Conservation (phyloP, 768 basidiomycete species). For the Phylloporus rhodoxanthus region DNA sequence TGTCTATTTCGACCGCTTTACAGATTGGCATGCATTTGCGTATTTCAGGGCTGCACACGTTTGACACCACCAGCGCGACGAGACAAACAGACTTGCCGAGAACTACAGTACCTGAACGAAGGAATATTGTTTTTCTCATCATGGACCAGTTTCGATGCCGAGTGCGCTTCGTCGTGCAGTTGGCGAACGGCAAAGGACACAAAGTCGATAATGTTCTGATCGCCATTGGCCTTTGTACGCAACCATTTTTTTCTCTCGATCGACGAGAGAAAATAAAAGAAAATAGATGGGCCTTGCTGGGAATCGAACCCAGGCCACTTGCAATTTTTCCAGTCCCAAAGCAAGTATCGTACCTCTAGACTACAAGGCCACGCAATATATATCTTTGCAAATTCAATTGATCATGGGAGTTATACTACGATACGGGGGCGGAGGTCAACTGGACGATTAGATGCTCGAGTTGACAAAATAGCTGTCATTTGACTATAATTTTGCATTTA, state of each 20-base stretch:
- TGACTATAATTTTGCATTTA: not conserved
- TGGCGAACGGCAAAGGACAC: too few relatives aligned
- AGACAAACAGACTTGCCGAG: not conserved
- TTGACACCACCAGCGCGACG: not conserved
- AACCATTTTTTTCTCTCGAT: not conserved
- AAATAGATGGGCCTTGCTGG: conserved; percentile 31
- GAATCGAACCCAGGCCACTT: conserved; percentile 39
- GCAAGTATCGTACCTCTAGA: conserved; percentile 33
- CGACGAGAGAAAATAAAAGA: not conserved
- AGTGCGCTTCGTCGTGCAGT: too few relatives aligned
- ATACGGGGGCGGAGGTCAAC: too few relatives aligned
- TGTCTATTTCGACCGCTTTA: too few relatives aligned
- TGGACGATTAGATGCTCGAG: too few relatives aligned
- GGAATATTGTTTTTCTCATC: not conserved
- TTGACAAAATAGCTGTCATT: not conserved
- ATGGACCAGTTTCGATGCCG: not conserved
- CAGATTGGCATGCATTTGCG: not conserved
- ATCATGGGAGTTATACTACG: not conserved
- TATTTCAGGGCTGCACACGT: not conserved
- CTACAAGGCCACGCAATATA: conserved; percentile 27
- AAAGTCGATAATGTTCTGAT: too few relatives aligned
- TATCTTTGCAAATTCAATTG: too few relatives aligned
- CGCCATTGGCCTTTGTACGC: too few relatives aligned
- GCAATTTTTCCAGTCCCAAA: conserved; percentile 22
- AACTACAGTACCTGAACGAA: not conserved